These are phyloP conservation scores for Viola odorata DNA, from an alignment of 345 rosid species.

Conservation along the genomic window DNA sequence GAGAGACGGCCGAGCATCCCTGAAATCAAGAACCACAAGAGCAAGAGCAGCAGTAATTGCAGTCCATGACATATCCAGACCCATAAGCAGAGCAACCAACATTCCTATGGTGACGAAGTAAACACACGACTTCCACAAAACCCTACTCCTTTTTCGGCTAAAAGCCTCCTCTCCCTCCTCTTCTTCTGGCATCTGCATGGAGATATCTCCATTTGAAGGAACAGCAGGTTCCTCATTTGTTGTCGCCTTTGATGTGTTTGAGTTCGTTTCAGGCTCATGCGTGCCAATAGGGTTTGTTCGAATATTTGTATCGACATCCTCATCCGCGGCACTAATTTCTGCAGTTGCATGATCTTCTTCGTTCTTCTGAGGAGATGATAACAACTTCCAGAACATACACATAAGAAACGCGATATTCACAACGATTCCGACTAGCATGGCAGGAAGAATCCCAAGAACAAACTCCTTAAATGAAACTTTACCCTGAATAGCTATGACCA, in stretches of 20 bases:
- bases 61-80: slow-evolving; percentile 88
- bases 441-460: slow-evolving; percentile 54
- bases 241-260: slow-evolving; percentile 41
- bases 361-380: slow-evolving; percentile 48
- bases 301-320: slow-evolving; percentile 52
- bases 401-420: slow-evolving; percentile 57
- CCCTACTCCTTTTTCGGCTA: slow-evolving; percentile 39
- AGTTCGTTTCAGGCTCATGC: slow-evolving; percentile 29
- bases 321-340: slow-evolving; percentile 38
- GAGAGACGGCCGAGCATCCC: slow-evolving; percentile 68
- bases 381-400: slow-evolving; percentile 57
- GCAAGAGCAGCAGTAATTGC: slow-evolving; percentile 78
- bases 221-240: slow-evolving; percentile 9
- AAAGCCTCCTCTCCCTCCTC: slow-evolving; percentile 20
- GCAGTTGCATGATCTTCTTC: slow-evolving; percentile 33
- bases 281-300: slow-evolving; percentile 5
- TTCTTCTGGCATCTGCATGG: slow-evolving; percentile 3
- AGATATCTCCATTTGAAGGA: slow-evolving; percentile 16
- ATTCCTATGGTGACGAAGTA: slow-evolving; percentile 60
- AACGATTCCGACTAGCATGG: slow-evolving; percentile 55
- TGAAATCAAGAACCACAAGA: slow-evolving; percentile 76
- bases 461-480: slow-evolving; percentile 58
- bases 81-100: slow-evolving; percentile 60
- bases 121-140: slow-evolving; percentile 55
- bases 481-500: slow-evolving; percentile 75